A percentile compares a stretch with the other conserved stretches of the same genome.
These are phyloP conservation scores for Crithidia thermophila DNA, from an alignment of 208 protist species.

Conservation along the genomic window DNA sequence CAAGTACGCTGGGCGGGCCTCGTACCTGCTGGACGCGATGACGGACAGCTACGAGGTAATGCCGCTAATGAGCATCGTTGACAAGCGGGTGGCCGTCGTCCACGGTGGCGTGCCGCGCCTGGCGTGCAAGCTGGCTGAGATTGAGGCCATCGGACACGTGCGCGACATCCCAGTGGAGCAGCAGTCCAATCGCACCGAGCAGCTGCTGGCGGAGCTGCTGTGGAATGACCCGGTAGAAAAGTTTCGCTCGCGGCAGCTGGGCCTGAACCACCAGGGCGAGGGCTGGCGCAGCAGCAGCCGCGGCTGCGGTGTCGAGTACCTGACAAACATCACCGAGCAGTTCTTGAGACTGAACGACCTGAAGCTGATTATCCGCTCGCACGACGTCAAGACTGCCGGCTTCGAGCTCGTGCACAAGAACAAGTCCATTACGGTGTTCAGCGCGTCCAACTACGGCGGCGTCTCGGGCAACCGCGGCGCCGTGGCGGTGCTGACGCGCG, in stretches of 20 bases:
- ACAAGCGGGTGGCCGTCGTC: slow-evolving; percentile 96
- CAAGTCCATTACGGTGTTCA: slow-evolving; percentile 82
- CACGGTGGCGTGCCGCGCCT: slow-evolving; percentile 97
- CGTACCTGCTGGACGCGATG: slow-evolving; percentile 51
- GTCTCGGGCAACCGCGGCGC: slow-evolving; percentile 97
- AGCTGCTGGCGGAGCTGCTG: slow-evolving; percentile 97
- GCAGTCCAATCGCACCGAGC: slow-evolving; percentile 93
- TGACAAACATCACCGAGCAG: slow-evolving; percentile 92
- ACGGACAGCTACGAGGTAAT: slow-evolving; percentile 89
- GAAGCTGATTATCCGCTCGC: slow-evolving; percentile 93
- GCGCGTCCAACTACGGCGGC: slow-evolving; percentile 86
- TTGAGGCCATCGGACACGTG: slow-evolving; percentile 93
- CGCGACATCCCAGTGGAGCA: slow-evolving; percentile 97
- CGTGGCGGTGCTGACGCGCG: slow-evolving; percentile 79
- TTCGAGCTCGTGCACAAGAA: slow-evolving; percentile 76
- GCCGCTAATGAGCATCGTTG: slow-evolving; percentile 86
- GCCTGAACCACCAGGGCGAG: slow-evolving; percentile 67
- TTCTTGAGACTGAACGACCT: slow-evolving; percentile 98
- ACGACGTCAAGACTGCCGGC: slow-evolving; percentile 93
- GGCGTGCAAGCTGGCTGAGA: slow-evolving; percentile 58
- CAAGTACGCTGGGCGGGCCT: slow-evolving; percentile 66
- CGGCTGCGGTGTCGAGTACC: slow-evolving; percentile 98
- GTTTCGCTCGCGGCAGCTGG: slow-evolving; percentile 78
- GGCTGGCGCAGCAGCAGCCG: slow-evolving; percentile 98
- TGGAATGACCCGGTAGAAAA: slow-evolving; percentile 98